phyloP scores from a whole-genome alignment of 345 rosid species.

The Eucalyptus sideroxylon region DNA sequence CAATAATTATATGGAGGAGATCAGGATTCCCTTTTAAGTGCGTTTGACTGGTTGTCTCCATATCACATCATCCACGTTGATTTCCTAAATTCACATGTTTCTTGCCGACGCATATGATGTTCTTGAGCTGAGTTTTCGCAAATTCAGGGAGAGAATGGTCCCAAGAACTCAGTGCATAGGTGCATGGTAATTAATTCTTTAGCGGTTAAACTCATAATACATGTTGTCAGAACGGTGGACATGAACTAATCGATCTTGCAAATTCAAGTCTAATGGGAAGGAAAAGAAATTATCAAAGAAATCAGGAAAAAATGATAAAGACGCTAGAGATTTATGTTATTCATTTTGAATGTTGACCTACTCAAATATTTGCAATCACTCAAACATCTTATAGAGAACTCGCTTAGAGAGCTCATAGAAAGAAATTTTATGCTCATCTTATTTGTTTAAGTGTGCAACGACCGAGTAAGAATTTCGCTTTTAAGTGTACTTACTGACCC shows the following conservation, averaged over 20 bases:
- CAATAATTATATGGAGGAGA: not conserved
- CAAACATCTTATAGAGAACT: not conserved
- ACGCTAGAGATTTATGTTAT: rapidly evolving
- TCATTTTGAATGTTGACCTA: not conserved
- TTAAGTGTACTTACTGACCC: not conserved
- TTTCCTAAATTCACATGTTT: not conserved
- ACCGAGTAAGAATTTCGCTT: not conserved
- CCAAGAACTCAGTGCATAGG: not conserved
- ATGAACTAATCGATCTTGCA: not conserved
- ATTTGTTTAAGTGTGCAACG: rapidly evolving
- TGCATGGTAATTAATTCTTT: not conserved
- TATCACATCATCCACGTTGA: not conserved
- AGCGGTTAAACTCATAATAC: not conserved
- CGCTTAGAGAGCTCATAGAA: not conserved
- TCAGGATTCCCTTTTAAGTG: not conserved
- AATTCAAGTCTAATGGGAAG: not conserved
- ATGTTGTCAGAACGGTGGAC: not conserved
- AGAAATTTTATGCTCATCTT: not conserved
- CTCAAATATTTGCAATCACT: not conserved
- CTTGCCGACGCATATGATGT: not conserved
- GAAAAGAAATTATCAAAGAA: not conserved
- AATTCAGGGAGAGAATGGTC: not conserved
- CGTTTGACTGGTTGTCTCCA: not conserved
- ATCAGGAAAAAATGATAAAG: not conserved
- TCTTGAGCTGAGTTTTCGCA: not conserved